Percentiles rank a stretch among this genome's conserved stretches.
phyloP scores from a whole-genome alignment of 2,329 filamentous ascomycete genomes.

The Fusarium staphyleae region DNA sequence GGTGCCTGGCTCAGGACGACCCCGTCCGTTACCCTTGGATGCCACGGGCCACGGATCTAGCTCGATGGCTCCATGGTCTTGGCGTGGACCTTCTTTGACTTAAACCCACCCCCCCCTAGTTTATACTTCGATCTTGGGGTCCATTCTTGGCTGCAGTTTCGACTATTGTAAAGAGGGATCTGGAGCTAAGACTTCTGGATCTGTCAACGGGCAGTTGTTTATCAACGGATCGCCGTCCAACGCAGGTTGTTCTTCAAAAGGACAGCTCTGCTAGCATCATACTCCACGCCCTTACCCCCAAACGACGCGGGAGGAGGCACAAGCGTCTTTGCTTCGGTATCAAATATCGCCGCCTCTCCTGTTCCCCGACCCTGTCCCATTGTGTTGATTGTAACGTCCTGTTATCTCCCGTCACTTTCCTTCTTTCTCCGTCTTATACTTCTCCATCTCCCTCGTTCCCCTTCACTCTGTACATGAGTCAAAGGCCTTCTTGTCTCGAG shows the following conservation, averaged over 20 bases:
- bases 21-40: slow-evolving; percentile 28
- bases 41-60: slow-evolving; percentile 25
- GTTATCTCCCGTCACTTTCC: slow-evolving; percentile 27
- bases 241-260: slow-evolving; percentile 30
- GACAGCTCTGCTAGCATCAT: slow-evolving; percentile 27
- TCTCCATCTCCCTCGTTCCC: slow-evolving; percentile 26
- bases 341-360: slow-evolving; percentile 39
- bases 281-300: slow-evolving; percentile 30
- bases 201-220: slow-evolving; percentile 33
- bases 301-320: slow-evolving; percentile 35
- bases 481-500: slow-evolving; percentile 26
- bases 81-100: slow-evolving; percentile 23
- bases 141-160: slow-evolving; percentile 26
- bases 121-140: slow-evolving; percentile 24
- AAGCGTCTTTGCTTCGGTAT: slow-evolving; percentile 36
- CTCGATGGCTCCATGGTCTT: slow-evolving; percentile 26
- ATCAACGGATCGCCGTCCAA: slow-evolving; percentile 34
- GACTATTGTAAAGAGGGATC: slow-evolving; percentile 29
- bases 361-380: slow-evolving; percentile 36
- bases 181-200: slow-evolving; percentile 29
- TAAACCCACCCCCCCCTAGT: slow-evolving; percentile 30
- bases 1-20: slow-evolving; percentile 25
- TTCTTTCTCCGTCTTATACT: slow-evolving; percentile 24
- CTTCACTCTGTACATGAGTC: slow-evolving; percentile 28
- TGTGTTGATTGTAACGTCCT: slow-evolving; percentile 41